These are phyloP conservation scores for Quercus alba DNA, from an alignment of 306 rosid genomes.

Conservation along the genomic window DNA sequence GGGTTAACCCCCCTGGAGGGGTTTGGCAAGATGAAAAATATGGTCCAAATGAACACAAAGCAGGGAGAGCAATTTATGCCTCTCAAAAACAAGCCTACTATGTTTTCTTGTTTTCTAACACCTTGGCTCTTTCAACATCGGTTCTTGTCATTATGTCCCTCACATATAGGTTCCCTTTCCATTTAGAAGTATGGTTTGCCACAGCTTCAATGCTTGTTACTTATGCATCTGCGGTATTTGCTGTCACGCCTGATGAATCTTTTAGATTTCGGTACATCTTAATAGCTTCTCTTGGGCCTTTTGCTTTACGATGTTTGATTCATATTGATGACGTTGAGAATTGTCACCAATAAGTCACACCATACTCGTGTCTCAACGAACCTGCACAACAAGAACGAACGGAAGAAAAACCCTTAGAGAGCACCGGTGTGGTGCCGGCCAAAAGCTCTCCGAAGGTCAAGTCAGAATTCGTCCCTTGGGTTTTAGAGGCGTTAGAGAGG, in stretches of 20 bases:
- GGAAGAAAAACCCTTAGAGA: no score
- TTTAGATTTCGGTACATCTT: slow-evolving; percentile 20
- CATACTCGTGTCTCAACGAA: no score
- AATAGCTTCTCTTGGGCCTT: slow-evolving; percentile 16
- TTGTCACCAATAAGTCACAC: no score
- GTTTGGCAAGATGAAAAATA: slow-evolving; percentile 34
- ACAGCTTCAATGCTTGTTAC: slow-evolving; percentile 26
- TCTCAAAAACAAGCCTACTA: not conserved
- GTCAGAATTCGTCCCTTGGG: no score
- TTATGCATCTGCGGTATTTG: slow-evolving; percentile 30
- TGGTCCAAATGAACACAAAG: not conserved
- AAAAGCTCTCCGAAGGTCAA: no score
- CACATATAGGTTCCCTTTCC: slow-evolving; percentile 28
- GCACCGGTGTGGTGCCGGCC: no score
- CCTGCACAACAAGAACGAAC: no score
- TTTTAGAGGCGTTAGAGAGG: no score
- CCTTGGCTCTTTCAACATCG: slow-evolving; percentile 27
- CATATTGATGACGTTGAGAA: no score
- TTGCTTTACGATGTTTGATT: not conserved
- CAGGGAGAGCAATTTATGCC: slow-evolving; percentile 24
- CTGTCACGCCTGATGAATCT: slow-evolving; percentile 18
- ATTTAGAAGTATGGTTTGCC: slow-evolving; percentile 13
- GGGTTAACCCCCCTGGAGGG: slow-evolving; percentile 43
- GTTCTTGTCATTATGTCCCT: slow-evolving; percentile 20
- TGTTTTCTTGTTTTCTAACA: slow-evolving; percentile 30